These are phyloP conservation scores for Paramecium biaurelia DNA, from an alignment of 73 alveolate species.

Conservation along the genomic window DNA sequence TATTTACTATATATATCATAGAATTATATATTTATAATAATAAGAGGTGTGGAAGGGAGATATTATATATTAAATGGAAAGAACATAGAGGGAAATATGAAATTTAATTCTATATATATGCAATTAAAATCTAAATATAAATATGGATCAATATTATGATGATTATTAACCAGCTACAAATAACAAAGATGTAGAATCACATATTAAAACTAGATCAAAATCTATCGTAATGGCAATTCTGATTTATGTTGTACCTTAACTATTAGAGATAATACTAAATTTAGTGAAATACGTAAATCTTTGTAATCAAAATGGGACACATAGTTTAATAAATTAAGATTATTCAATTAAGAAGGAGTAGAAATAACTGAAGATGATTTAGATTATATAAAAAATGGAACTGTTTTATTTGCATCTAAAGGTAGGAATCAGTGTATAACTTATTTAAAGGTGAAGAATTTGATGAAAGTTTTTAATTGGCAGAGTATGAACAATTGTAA, in stretches of 20 bases:
- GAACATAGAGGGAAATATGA: not conserved
- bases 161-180: conserved; percentile 36
- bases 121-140: not conserved
- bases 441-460: conserved; percentile 65
- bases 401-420: conserved; percentile 53
- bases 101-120: not conserved
- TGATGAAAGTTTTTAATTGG: conserved; percentile 52
- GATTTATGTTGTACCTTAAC: conserved; percentile 1
- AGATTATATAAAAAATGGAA: conserved; percentile 41
- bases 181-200: conserved; percentile 6
- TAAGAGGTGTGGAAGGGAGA: not conserved
- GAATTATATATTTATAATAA: not conserved
- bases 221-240: conserved; percentile 44
- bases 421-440: not conserved
- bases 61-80: not conserved
- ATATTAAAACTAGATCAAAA: not conserved
- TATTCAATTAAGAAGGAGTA: conserved; percentile 44
- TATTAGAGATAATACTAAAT: conserved; percentile 9
- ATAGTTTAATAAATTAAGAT: not conserved
- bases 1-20: not conserved
- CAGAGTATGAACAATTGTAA: conserved; percentile 62
- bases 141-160: conserved; percentile 29
- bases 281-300: not conserved
- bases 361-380: conserved; percentile 52
- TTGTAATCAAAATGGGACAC: conserved; percentile 45